Conservation (phyloP, 345 rosid genomes). For the Gossypium mustelinum region DNA sequence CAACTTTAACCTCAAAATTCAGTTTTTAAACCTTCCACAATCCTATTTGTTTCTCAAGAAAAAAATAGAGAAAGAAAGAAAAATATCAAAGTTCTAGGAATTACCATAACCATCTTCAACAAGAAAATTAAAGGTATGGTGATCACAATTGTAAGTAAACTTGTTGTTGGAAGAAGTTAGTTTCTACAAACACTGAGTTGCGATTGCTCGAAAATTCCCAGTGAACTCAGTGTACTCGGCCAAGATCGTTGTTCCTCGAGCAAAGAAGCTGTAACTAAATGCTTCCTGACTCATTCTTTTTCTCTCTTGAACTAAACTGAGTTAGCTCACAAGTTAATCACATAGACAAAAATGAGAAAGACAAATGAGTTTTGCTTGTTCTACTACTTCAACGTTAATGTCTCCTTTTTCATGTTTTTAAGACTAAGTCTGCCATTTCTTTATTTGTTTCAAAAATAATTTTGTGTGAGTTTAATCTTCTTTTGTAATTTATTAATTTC, state of each 20-base stretch:
- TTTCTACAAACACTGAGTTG: constrained; percentile 80
- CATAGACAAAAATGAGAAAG: constrained; percentile 9
- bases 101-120: no score
- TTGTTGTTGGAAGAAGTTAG: constrained; percentile 82
- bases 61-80: no score
- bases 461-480: no score
- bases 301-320: constrained; percentile 15
- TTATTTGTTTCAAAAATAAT: no score
- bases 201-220: constrained; percentile 90
- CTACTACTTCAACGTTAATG: neutral
- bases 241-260: constrained; percentile 80
- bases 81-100: no score
- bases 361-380: constrained; percentile 4
- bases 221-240: constrained; percentile 96
- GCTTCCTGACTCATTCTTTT: constrained; percentile 66
- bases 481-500: no score
- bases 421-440: constrained; percentile 9
- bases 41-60: no score
- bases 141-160: constrained; percentile 58
- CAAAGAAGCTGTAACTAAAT: constrained; percentile 93
- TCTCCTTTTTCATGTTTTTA: neutral
- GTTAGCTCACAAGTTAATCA: constrained; percentile 3
- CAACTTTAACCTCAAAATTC: no score
- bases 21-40: no score
- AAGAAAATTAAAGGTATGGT: no score